Percentiles rank a stretch among this genome's conserved stretches.
phyloP scores from a whole-genome alignment of 192 early-diverging fungal genomes.

The Linnemannia schmuckeri region DNA sequence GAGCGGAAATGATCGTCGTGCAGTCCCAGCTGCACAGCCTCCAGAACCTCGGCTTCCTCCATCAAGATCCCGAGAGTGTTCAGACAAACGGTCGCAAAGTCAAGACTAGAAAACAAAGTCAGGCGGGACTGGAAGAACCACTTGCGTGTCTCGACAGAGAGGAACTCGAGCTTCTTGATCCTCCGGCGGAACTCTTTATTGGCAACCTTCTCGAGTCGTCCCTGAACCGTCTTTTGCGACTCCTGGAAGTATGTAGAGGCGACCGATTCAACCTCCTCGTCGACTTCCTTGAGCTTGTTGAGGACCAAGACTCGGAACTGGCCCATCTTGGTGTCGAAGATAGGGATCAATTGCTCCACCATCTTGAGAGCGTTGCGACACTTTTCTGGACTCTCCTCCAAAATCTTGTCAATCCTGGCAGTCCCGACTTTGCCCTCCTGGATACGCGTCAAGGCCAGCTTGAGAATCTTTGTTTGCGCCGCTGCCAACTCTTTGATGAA shows the following conservation, averaged over 20 bases:
- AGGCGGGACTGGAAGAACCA: slow-evolving; percentile 71
- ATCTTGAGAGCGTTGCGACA: slow-evolving; percentile 45
- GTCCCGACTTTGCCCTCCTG: slow-evolving; percentile 50
- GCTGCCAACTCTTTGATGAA: slow-evolving; percentile 55
- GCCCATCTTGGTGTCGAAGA: slow-evolving; percentile 54
- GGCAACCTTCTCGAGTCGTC: slow-evolving; percentile 68
- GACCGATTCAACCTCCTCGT: slow-evolving; percentile 55
- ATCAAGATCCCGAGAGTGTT: slow-evolving; percentile 78
- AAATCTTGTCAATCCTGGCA: slow-evolving; percentile 46
- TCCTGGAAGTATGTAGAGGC: slow-evolving; percentile 48
- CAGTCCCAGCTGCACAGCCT: slow-evolving; percentile 67
- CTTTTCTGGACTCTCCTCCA: slow-evolving; percentile 52
- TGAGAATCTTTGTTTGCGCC: slow-evolving; percentile 53
- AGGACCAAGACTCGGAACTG: slow-evolving; percentile 50
- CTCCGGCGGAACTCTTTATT: slow-evolving; percentile 80
- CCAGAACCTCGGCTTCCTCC: slow-evolving; percentile 81
- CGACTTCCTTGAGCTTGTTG: slow-evolving; percentile 55
- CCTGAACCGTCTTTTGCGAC: slow-evolving; percentile 64
- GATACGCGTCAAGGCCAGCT: slow-evolving; percentile 46
- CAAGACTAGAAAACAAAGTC: slow-evolving; percentile 66
- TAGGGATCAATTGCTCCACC: slow-evolving; percentile 53
- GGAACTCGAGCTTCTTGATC: slow-evolving; percentile 72
- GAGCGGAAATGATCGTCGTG: slow-evolving; percentile 60
- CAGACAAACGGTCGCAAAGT: slow-evolving; percentile 67
- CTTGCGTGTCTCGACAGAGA: slow-evolving; percentile 68